Conservation (phyloP, 2,329 filamentous ascomycete species). For the Nannizziopsis barbatae region DNA sequence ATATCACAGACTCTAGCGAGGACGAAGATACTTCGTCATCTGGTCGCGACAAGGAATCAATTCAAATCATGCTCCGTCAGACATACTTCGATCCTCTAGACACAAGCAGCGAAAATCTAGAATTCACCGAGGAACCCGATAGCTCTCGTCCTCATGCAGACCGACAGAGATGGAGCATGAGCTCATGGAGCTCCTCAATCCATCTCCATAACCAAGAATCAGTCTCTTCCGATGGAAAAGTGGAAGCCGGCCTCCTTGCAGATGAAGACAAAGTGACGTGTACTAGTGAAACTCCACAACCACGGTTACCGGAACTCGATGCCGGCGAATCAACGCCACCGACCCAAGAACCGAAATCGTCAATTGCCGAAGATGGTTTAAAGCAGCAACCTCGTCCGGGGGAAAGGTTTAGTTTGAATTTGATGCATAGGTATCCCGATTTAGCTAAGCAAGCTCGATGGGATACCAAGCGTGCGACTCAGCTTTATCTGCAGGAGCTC, state of each 20-base stretch:
- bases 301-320: not conserved
- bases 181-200: constrained; percentile 36
- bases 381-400: not conserved
- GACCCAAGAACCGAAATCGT: not conserved
- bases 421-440: constrained; percentile 36
- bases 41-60: constrained; percentile 35
- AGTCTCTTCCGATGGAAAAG: not conserved
- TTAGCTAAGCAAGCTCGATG: constrained; percentile 44
- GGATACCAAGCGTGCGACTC: constrained; percentile 45
- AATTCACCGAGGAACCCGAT: constrained; percentile 9
- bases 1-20: constrained; percentile 30
- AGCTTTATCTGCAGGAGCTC: constrained; percentile 44
- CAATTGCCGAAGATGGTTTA: not conserved
- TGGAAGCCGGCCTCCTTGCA: constrained; percentile 5
- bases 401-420: constrained; percentile 14
- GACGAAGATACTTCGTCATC: constrained; percentile 21
- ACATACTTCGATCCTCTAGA: constrained; percentile 32
- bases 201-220: constrained; percentile 20
- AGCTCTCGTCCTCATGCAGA: constrained; percentile 8
- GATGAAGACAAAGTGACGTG: constrained; percentile 7
- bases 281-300: constrained; percentile 9
- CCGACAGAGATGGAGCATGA: constrained; percentile 33
- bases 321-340: not conserved
- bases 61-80: constrained; percentile 44
- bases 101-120: constrained; percentile 24